These are phyloP conservation scores for Pyrenopolyporus hunteri DNA, from an alignment of 495 filamentous ascomycete species.

Conservation along the genomic window DNA sequence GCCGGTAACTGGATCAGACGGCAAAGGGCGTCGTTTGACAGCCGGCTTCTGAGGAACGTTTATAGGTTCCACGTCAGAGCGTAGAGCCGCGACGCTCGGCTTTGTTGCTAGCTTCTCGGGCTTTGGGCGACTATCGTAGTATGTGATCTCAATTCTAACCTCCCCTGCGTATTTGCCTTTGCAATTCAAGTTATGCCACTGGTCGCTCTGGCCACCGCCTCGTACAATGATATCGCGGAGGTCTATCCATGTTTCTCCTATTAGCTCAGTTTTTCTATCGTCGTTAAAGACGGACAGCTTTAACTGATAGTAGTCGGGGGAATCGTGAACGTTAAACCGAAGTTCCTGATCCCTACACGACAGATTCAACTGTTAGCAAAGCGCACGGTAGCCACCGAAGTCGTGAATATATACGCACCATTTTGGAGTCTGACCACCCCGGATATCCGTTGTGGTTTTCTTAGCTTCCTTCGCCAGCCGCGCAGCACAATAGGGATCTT, in stretches of 20 bases:
- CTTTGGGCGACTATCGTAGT: constrained; percentile 88
- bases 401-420: constrained; percentile 66
- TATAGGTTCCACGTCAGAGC: constrained; percentile 35
- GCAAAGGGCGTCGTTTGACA: constrained; percentile 79
- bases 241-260: constrained; percentile 90
- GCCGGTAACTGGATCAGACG: constrained; percentile 69
- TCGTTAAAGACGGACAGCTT: constrained; percentile 98
- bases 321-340: constrained; percentile 94
- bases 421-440: constrained; percentile 93
- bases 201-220: constrained; percentile 89
- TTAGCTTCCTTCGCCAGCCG: constrained; percentile 95
- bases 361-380: constrained; percentile 15
- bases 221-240: constrained; percentile 79
- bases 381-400: constrained; percentile 5
- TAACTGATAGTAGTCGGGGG: constrained; percentile 89
- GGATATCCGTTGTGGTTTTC: constrained; percentile 92
- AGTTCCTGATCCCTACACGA: constrained; percentile 89
- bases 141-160: constrained; percentile 93
- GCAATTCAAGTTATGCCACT: constrained; percentile 86
- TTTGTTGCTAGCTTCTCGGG: constrained; percentile 66
- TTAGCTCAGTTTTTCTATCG: constrained; percentile 93
- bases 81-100: constrained; percentile 52
- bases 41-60: constrained; percentile 49
- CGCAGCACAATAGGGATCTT: constrained; percentile 96
- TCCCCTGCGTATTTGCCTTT: constrained; percentile 95